Conservation (phyloP, 139 green algal species). For the Volvox reticuliferus region DNA sequence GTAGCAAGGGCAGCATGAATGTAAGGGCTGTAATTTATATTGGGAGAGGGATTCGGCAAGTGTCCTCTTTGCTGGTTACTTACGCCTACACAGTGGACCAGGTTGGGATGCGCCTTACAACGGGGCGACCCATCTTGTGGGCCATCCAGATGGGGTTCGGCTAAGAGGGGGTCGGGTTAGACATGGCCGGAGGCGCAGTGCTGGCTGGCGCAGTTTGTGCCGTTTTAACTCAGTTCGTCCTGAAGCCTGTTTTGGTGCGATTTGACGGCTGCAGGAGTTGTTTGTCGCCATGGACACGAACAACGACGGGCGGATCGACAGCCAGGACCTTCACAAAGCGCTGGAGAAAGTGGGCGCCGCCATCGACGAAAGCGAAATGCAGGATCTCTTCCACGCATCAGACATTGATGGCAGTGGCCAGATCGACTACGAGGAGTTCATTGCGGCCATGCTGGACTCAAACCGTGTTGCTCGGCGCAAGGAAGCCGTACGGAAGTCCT, state of each 20-base stretch:
- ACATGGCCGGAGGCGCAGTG: no score
- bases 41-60: no score
- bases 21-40: no score
- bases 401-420: conserved; percentile 70
- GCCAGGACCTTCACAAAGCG: conserved; percentile 67
- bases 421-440: conserved; percentile 81
- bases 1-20: no score
- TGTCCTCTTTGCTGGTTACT: no score
- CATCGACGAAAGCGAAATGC: conserved; percentile 71
- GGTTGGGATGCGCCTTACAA: no score
- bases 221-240: no score
- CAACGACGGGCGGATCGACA: conserved; percentile 70
- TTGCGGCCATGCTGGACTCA: conserved; percentile 71
- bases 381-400: conserved; percentile 63
- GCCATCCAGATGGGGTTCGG: no score
- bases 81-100: no score
- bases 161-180: no score
- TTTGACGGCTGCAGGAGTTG: conserved; percentile 60
- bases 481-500: conserved; percentile 63
- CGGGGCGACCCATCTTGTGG: no score
- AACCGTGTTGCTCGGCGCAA: conserved; percentile 59
- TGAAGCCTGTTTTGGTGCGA: not conserved
- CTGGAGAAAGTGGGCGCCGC: conserved; percentile 69
- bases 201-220: no score
- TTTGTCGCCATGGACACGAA: conserved; percentile 74